Conservation (phyloP, 345 rosid genomes). For the Gossypium thurberi region DNA sequence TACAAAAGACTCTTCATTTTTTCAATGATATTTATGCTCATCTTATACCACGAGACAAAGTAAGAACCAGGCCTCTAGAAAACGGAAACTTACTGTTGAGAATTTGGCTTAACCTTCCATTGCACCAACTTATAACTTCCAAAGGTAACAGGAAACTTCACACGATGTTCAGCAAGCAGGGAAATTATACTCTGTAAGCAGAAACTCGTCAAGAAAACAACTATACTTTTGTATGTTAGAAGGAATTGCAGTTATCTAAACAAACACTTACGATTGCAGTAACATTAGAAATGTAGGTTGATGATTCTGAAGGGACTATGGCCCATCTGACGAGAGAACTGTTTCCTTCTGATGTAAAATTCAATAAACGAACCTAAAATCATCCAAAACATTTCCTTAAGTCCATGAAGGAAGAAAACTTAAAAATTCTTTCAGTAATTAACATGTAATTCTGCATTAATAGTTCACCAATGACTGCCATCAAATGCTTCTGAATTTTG, state of each 20-base stretch:
- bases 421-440: not conserved
- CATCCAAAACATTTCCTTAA: constrained; percentile 10
- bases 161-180: constrained; percentile 50
- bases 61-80: not conserved
- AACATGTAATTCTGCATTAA: not conserved
- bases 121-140: constrained; percentile 55
- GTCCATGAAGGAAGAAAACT: not conserved
- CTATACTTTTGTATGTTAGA: not conserved
- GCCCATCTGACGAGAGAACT: constrained; percentile 47
- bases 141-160: constrained; percentile 57
- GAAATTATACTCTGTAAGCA: constrained; percentile 51
- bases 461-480: not conserved
- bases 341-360: constrained; percentile 54
- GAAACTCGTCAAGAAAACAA: constrained; percentile 19
- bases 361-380: constrained; percentile 57
- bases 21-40: not conserved
- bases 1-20: not conserved
- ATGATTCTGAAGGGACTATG: constrained; percentile 48
- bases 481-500: constrained; percentile 9
- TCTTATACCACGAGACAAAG: not conserved
- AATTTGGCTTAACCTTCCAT: constrained; percentile 55
- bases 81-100: constrained; percentile 32
- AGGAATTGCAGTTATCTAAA: not conserved
- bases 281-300: constrained; percentile 44
- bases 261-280: constrained; percentile 46